A percentile compares a stretch with the other conserved stretches of the same genome.
Conservation (phyloP, 129 eudicot species). For the Glebionis coronaria region DNA sequence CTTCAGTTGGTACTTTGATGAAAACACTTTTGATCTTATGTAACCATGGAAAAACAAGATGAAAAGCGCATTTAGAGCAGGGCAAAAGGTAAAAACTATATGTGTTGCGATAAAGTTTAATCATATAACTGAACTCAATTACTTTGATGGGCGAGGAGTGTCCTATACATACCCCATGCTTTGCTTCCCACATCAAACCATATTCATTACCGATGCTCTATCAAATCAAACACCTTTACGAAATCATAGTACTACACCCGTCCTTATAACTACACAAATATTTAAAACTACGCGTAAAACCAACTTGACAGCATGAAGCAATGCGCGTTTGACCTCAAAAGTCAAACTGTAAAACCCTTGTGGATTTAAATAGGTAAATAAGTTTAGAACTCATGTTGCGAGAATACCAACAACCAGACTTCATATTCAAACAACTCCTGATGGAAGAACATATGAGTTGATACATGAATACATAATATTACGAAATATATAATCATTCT, state of each 20-base stretch:
- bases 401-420: not conserved
- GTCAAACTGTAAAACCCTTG: not conserved
- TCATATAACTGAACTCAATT: not conserved
- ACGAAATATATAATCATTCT: too few relatives aligned
- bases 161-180: not conserved
- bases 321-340: not conserved
- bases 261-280: not conserved
- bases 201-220: not conserved
- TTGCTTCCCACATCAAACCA: conserved; percentile 5
- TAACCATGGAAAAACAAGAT: too few relatives aligned
- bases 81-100: not conserved
- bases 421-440: too few relatives aligned
- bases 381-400: not conserved
- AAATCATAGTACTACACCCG: not conserved
- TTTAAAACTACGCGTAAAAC: not conserved
- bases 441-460: too few relatives aligned
- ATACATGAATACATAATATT: too few relatives aligned
- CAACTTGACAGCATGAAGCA: not conserved
- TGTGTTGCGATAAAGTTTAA: not conserved
- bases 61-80: too few relatives aligned
- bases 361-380: not conserved
- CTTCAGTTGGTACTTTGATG: too few relatives aligned
- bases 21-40: too few relatives aligned
- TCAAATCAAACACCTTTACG: not conserved
- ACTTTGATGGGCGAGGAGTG: not conserved